Evolutionary conservation across 306 rosid species (phyloP).

Genomic region (Quercus agrifolia): DNA sequence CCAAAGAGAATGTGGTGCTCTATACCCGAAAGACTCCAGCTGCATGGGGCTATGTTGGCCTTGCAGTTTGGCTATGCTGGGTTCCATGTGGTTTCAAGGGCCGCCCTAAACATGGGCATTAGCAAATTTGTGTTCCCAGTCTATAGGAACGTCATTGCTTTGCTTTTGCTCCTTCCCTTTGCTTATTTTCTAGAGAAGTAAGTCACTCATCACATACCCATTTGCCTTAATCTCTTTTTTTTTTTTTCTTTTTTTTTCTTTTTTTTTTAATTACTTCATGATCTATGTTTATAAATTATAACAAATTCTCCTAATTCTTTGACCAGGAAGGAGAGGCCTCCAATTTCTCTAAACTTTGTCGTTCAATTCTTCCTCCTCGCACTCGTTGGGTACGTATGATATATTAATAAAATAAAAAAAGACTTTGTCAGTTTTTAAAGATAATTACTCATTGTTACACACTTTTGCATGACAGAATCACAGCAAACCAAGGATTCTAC

Average conservation of each 20-base stretch:
- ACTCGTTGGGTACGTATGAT: constrained; percentile 73
- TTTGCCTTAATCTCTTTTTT: not conserved
- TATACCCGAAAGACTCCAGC: constrained; percentile 70
- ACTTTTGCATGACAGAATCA: constrained; percentile 49
- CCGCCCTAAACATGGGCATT: constrained; percentile 97
- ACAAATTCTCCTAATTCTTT: not conserved
- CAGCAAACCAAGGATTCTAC: constrained; percentile 98
- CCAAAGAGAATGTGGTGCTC: constrained; percentile 73
- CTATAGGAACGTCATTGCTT: constrained; percentile 82
- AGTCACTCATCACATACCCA: not conserved
- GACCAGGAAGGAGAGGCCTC: constrained; percentile 90
- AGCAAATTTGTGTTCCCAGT: constrained; percentile 94
- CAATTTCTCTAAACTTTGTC: constrained; percentile 61
- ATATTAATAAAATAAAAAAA: not conserved
- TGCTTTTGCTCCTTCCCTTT: constrained; percentile 81
- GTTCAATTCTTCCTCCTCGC: constrained; percentile 86
- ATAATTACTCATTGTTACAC: not conserved
- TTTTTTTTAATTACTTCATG: not conserved
- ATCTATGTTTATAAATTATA: not conserved
- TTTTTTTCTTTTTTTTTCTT: not conserved
- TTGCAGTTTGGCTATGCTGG: constrained; percentile 97
- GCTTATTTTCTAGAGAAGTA: constrained; percentile 91
- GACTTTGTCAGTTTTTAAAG: not conserved
- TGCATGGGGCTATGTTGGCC: constrained; percentile 95
- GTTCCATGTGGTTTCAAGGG: constrained; percentile 89